Evolutionary conservation across 2,329 filamentous ascomycete species (phyloP), one percentile per base, ranked within the genome.

Genomic region (Aspergillus amoenus): DNA sequence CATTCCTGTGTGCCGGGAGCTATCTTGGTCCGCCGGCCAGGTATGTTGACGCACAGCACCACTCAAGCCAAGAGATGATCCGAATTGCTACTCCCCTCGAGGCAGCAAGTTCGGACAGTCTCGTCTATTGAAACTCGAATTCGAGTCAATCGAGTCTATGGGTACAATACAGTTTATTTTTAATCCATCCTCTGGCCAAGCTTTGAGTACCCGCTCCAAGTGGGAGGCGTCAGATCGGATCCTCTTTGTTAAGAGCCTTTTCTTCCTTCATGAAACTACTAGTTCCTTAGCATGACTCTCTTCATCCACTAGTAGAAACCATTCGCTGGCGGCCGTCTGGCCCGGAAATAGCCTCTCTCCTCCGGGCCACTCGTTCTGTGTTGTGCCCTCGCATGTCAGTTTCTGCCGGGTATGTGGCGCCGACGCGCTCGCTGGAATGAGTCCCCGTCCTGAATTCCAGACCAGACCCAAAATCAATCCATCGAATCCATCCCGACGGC

Each of bases 1-100:
- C 51, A 53, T 53, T 53, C 51, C 40, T 46, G 43, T 46, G 27
- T 47, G 32, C 51, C 51, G 30, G 51, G 42, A 53, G 21, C 41
- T 53, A 47, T 53, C 51, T 40, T 53, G 51, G 43, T 46, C 44
- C 27, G 17, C 27, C 8, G 21, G 9, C 7, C 24, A 24, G 18
- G 41, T 52, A 52, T 52, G 50, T 37, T 37, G 50, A 32, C 13
- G 27, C 27, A 30, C 27, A 30, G 27, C 27, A 30, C 27, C 27
- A 30, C 9, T 30, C 27, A 30, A 30, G 18, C 13, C 17, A 27
- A 11, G 21, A 18, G 13, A 34, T 30, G 27, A 15, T 15, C 12
- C n/a, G 24, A 8, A 46, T 27, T 21, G 43, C 30, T 45, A 45
- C 43, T 27, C 48, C 21, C 30, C 15, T 24, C 30, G 18, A 12